Evolutionary conservation across 1,139 yeast genomes (phyloP).

Genomic region (Arxiozyma heterogenica): DNA sequence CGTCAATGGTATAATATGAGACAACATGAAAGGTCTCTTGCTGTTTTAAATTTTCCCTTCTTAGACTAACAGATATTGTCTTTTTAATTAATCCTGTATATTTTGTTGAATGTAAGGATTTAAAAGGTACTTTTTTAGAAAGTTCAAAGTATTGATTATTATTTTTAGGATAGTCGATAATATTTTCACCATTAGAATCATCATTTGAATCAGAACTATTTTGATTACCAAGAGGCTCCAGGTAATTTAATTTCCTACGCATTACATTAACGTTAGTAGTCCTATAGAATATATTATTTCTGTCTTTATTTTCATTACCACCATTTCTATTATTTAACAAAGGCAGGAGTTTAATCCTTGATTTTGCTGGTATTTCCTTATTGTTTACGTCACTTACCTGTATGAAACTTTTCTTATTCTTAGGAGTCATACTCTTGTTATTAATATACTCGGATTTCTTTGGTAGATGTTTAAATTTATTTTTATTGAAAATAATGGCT

Average conservation of each 20-base stretch:
- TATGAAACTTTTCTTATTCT: neutral
- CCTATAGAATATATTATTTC: neutral
- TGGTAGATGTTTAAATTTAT: constrained; percentile 1
- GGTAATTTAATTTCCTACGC: neutral
- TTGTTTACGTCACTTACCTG: neutral
- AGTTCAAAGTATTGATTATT: neutral
- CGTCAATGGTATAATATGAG: constrained; percentile 68
- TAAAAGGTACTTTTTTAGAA: constrained; percentile 2
- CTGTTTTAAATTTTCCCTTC: constrained; percentile 19
- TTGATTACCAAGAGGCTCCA: neutral
- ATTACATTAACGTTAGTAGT: neutral
- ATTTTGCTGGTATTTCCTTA: neutral
- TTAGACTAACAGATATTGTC: constrained; percentile 55
- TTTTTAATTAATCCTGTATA: constrained; percentile 75
- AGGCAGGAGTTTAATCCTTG: constrained; percentile 11
- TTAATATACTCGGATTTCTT: neutral
- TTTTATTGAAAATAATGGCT: neutral
- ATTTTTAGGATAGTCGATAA: neutral
- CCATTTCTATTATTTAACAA: constrained; percentile 1
- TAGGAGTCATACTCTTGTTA: constrained; percentile 3
- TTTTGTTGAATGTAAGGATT: constrained; percentile 43
- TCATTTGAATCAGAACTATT: constrained; percentile 1
- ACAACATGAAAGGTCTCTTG: constrained; percentile 62
- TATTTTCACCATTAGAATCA: constrained; percentile 13
- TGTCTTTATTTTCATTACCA: neutral